phyloP scores from a whole-genome alignment of 176 grass and related monocot species.

The Triticum aestivum region DNA sequence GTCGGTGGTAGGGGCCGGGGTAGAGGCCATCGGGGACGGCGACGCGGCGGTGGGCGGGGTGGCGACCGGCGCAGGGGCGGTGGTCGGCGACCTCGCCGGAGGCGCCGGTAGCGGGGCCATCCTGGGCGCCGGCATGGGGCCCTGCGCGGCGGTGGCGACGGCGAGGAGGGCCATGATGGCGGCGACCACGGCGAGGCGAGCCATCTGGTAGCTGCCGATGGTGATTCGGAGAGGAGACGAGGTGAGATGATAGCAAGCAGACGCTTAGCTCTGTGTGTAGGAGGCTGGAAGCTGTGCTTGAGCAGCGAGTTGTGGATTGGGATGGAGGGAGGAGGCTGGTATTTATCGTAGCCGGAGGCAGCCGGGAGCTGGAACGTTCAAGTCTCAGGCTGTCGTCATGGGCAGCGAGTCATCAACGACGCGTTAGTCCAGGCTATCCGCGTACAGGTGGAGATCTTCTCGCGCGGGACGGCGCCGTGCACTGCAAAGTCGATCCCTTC shows the following conservation, averaged over 20 bases:
- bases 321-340: neutral
- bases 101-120: slow-evolving; percentile 40
- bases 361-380: neutral
- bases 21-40: slow-evolving; percentile 35
- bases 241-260: neutral
- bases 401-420: neutral
- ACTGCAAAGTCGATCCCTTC: neutral
- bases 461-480: neutral
- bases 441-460: neutral
- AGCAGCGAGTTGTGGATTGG: neutral
- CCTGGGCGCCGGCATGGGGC: slow-evolving; percentile 36
- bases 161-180: slow-evolving; percentile 31
- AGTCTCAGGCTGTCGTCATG: neutral
- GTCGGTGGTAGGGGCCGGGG: slow-evolving; percentile 3
- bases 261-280: neutral
- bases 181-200: slow-evolving; percentile 21
- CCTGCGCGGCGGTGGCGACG: slow-evolving; percentile 32
- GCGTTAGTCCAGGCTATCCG: neutral
- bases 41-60: slow-evolving; percentile 18
- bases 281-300: neutral
- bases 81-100: slow-evolving; percentile 34
- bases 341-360: slow-evolving; percentile 27
- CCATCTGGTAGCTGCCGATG: neutral
- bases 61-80: slow-evolving; percentile 29
- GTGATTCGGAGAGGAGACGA: neutral